Percentiles rank a stretch among this genome's conserved stretches.
phyloP scores from a whole-genome alignment of 768 basidiomycete genomes.

The Cystofilobasidium macerans region DNA sequence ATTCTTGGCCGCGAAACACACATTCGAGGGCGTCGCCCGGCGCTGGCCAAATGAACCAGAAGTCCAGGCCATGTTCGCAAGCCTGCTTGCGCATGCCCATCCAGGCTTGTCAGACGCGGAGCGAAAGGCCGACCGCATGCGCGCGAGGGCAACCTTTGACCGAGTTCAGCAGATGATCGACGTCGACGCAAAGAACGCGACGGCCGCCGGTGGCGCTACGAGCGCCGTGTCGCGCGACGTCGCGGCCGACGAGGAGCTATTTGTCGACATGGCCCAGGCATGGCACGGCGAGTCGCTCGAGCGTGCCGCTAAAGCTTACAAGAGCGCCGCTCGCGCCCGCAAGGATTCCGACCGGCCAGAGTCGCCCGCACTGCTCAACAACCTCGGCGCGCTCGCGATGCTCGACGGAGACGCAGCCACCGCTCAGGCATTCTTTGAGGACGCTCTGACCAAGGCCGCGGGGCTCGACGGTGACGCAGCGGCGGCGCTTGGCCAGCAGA shows the following conservation, averaged over 20 bases:
- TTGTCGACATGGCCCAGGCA: slow-evolving; percentile 75
- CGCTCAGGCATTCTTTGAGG: slow-evolving; percentile 60
- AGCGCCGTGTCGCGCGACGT: slow-evolving; percentile 44
- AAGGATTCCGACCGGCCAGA: slow-evolving; percentile 31
- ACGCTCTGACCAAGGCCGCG: slow-evolving; percentile 48
- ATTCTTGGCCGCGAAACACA: slow-evolving; percentile 31
- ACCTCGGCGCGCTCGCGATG: slow-evolving; percentile 32
- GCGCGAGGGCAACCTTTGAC: slow-evolving; percentile 74
- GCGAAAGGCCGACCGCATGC: slow-evolving; percentile 54
- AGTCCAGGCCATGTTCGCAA: slow-evolving; percentile 78
- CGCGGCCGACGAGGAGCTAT: slow-evolving; percentile 71
- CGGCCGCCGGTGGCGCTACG: slow-evolving; percentile 40
- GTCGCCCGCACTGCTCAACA: slow-evolving; percentile 31
- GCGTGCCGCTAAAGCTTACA: slow-evolving; percentile 59
- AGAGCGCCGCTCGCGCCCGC: slow-evolving; percentile 46
- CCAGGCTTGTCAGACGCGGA: slow-evolving; percentile 69
- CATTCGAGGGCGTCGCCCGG: slow-evolving; percentile 36
- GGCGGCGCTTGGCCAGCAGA: slow-evolving; percentile 51
- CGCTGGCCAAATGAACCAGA: slow-evolving; percentile 51
- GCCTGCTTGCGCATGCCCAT: slow-evolving; percentile 69
- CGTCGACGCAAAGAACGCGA: slow-evolving; percentile 41
- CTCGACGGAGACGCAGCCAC: slow-evolving; percentile 42
- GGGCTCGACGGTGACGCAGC: slow-evolving; percentile 45
- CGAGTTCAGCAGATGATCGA: slow-evolving; percentile 58
- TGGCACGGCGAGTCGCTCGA: slow-evolving; percentile 76